Evolutionary conservation across 176 grass and related monocot genomes (phyloP), one percentile per base, ranked within the genome.

Genomic region (Guadua angustifolia): DNA sequence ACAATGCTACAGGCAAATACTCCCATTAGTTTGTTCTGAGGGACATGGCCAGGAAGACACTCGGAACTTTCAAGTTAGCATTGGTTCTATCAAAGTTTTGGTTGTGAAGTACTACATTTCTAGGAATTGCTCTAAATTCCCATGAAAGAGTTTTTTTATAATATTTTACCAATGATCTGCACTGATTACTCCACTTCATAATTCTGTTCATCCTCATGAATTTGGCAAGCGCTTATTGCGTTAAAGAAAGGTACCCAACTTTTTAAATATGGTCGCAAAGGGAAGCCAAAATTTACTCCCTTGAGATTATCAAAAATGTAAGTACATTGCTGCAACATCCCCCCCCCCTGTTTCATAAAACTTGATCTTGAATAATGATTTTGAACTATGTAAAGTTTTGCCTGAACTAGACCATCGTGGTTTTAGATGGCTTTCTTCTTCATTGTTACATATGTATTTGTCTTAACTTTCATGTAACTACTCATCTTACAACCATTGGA

Each of bases 221-320:
- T 67, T 74, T 47, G 79, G 12, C 78, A 95, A 93, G 92, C 87
- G 19, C 85, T 92, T 78, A 65, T 92, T 90, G 93, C 89, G 90
- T 73, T 98, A 51, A 98, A 95, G 85, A 98, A 98, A 90, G 95
- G 95, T 25, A 73, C 95, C 80, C 89, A 95, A 24, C 86, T 98
- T 70, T 91, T 98, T 77, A 98, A 98, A 89, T 98, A 95, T 69
- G 90, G 93, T 56, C 90, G 95, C 58, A 94, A 98, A 79, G 93
- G 91, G 55, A 98, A 98, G 69, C 95, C 95, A 26, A 98, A 98
- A 64, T 95, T 98, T 80, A 93, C 85, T 77, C 95, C 95, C 21
- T 89, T 98, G 72, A 90, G 95, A 63, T 79, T 98, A 35, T 93
- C 95, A 26, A 90, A n/a, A n/a, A 86, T 88, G 95, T 98, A 74